phyloP scores from a whole-genome alignment of 202 grass and related monocot species.

The Setaria viridis region DNA sequence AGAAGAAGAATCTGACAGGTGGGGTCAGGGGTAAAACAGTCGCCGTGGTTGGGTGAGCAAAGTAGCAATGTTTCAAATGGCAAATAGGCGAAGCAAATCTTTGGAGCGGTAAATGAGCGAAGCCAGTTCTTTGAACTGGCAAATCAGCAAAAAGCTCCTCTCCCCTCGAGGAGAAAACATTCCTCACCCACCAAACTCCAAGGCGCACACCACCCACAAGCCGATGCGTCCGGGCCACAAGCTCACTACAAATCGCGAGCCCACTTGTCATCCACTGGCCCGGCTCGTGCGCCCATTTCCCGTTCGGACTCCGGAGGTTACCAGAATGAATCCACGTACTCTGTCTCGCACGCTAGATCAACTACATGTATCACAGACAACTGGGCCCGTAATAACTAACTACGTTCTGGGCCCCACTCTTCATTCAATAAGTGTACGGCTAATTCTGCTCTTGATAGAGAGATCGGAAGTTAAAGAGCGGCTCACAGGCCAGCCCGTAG shows the following conservation, averaged over 20 bases:
- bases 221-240: background rate
- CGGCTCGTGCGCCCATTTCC: background rate
- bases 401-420: background rate
- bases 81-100: no score
- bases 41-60: no score
- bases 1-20: no score
- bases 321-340: background rate
- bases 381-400: accelerated
- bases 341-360: no score
- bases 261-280: background rate
- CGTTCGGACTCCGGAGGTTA: background rate
- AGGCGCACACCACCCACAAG: background rate
- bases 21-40: no score
- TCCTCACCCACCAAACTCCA: background rate
- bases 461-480: constrained; percentile 12
- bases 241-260: background rate
- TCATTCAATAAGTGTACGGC: background rate
- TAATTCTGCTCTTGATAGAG: background rate
- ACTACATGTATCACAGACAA: background rate
- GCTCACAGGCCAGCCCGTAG: background rate
- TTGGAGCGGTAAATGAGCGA: no score
- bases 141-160: no score
- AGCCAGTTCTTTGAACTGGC: no score
- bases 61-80: no score
- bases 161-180: background rate